Evolutionary conservation across 352 stramenopile genomes (phyloP).

Genomic region (Globisporangium abappressorium): DNA sequence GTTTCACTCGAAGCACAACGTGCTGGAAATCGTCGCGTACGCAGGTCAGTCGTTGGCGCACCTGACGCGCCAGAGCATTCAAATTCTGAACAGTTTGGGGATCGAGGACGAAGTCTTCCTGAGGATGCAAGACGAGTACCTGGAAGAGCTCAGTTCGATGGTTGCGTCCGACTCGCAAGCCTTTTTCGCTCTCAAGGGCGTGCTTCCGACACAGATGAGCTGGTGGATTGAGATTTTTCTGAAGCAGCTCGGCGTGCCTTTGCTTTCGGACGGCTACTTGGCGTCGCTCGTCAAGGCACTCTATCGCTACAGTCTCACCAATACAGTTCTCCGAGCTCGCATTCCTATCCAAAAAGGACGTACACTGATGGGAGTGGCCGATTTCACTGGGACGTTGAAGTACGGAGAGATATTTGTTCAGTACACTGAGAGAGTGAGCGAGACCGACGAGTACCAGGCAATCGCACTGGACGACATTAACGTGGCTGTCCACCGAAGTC

Average conservation of each 20-base stretch:
- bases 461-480: conserved; percentile 36
- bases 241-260: conserved; percentile 33
- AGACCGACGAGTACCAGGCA: conserved; percentile 15
- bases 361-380: conserved; percentile 75
- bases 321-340: conserved; percentile 69
- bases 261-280: conserved; percentile 46
- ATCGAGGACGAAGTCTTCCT: conserved; percentile 63
- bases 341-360: conserved; percentile 69
- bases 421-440: conserved; percentile 48
- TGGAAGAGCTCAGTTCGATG: conserved; percentile 48
- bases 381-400: conserved; percentile 65
- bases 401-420: conserved; percentile 81
- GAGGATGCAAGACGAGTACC: conserved; percentile 66
- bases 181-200: conserved; percentile 48
- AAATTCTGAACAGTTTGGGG: conserved; percentile 60
- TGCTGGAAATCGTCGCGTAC: conserved; percentile 65
- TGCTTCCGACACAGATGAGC: conserved; percentile 29
- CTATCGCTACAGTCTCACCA: conserved; percentile 66
- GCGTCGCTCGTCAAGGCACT: conserved; percentile 51
- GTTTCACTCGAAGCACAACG: conserved; percentile 55
- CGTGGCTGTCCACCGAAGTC: conserved; percentile 71
- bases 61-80: conserved; percentile 74
- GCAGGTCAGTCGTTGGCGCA: conserved; percentile 56
- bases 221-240: conserved; percentile 39
- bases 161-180: conserved; percentile 48